Percentiles rank a stretch among this genome's conserved stretches.
phyloP scores from a whole-genome alignment of 2,329 filamentous ascomycete genomes.

The Hypoxylon sp. region DNA sequence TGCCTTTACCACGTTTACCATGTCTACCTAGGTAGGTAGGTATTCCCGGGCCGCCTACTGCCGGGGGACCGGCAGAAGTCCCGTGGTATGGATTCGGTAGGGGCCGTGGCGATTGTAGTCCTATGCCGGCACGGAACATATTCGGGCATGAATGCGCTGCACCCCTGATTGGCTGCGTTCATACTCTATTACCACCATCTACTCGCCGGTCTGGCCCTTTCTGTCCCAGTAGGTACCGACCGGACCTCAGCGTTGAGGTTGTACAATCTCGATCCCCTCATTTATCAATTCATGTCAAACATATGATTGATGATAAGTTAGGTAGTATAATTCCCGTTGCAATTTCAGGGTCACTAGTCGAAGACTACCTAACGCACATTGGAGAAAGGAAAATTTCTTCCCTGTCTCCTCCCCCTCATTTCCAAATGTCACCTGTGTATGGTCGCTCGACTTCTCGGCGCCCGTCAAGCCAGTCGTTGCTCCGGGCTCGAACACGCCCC shows the following conservation, averaged over 20 bases:
- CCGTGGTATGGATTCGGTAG: slow-evolving; percentile 15
- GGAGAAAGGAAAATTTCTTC: neutral
- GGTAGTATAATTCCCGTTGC: neutral
- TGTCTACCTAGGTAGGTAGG: neutral
- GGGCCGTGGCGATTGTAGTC: slow-evolving; percentile 2
- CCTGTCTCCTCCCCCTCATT: neutral
- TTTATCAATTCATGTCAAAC: neutral
- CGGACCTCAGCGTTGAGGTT: slow-evolving; percentile 15
- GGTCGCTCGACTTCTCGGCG: neutral
- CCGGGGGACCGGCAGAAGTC: slow-evolving; percentile 3
- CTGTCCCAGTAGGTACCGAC: too few species aligned
- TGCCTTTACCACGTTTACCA: too few species aligned
- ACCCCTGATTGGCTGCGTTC: slow-evolving; percentile 7
- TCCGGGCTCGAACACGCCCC: neutral
- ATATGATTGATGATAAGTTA: neutral
- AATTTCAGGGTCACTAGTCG: neutral
- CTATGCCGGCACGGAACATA: slow-evolving; percentile 14
- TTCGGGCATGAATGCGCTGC: neutral
- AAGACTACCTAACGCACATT: neutral
- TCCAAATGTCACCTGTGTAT: neutral
- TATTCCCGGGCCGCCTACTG: slow-evolving; percentile 2
- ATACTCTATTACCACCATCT: neutral
- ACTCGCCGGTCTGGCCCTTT: slow-evolving; percentile 24
- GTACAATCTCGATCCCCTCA: slow-evolving; percentile 36
- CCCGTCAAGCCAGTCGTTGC: neutral